phyloP scores from a whole-genome alignment of 192 early-diverging fungal species.

The Physocladia obscura region DNA sequence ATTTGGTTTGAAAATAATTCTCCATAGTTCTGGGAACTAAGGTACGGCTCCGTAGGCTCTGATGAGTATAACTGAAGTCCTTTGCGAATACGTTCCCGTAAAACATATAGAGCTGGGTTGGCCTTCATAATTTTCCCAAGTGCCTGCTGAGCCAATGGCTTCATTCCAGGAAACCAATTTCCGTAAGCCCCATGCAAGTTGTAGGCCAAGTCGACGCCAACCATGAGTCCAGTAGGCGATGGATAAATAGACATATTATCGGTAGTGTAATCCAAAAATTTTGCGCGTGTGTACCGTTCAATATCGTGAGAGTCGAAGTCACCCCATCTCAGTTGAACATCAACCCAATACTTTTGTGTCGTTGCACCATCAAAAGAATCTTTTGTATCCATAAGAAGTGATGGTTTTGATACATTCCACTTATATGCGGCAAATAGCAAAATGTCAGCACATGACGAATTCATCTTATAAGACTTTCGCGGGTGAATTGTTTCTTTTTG shows the following conservation, averaged over 20 bases:
- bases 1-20: slow-evolving; percentile 98
- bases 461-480: slow-evolving; percentile 99
- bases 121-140: slow-evolving; percentile 99
- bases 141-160: slow-evolving; percentile 94
- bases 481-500: slow-evolving; percentile 99
- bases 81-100: slow-evolving; percentile 98
- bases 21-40: slow-evolving; percentile 84
- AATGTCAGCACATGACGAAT: slow-evolving; percentile 89
- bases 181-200: slow-evolving; percentile 82
- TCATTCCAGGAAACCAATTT: slow-evolving; percentile 99
- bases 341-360: slow-evolving; percentile 97
- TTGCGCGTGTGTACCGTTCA: slow-evolving; percentile 96
- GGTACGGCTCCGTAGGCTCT: slow-evolving; percentile 96
- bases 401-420: slow-evolving; percentile 96
- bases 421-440: slow-evolving; percentile 95
- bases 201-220: slow-evolving; percentile 97
- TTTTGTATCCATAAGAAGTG: slow-evolving; percentile 85
- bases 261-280: slow-evolving; percentile 97
- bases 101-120: slow-evolving; percentile 94
- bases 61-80: slow-evolving; percentile 97
- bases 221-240: slow-evolving; percentile 95
- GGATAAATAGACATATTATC: slow-evolving; percentile 99
- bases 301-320: slow-evolving; percentile 99
- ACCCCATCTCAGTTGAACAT: slow-evolving; percentile 97
- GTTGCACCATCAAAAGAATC: slow-evolving; percentile 97